A percentile compares a stretch with the other conserved stretches of the same genome.
These are phyloP conservation scores for Penicillium expansum DNA, from an alignment of 2,329 filamentous ascomycete species.

Conservation along the genomic window DNA sequence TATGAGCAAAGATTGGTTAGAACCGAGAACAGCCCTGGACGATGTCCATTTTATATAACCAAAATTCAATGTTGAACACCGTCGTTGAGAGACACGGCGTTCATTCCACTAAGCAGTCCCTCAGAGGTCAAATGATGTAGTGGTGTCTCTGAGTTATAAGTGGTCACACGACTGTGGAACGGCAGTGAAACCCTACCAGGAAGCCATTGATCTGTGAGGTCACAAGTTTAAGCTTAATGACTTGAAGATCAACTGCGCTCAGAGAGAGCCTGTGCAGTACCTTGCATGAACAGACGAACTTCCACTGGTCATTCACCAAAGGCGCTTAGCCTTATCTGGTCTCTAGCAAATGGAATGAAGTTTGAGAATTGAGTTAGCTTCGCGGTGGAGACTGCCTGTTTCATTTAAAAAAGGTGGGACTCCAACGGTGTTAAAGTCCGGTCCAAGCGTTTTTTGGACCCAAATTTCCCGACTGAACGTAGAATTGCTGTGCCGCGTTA, in stretches of 20 bases:
- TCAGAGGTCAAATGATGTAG: neutral
- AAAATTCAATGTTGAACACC: neutral
- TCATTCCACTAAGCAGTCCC: neutral
- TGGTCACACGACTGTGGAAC: neutral
- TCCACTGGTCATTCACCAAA: neutral
- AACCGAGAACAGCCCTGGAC: neutral
- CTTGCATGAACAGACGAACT: neutral
- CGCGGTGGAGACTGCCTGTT: slow-evolving; percentile 2
- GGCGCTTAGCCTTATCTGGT: neutral
- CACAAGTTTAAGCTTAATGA: neutral
- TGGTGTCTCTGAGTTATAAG: neutral
- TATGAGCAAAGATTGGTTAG: too few species aligned
- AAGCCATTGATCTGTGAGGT: neutral
- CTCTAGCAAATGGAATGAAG: neutral
- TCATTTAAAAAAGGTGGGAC: neutral
- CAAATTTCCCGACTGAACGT: neutral
- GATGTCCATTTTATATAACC: neutral
- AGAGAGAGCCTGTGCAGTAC: neutral
- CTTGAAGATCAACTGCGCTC: neutral
- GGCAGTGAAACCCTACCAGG: neutral
- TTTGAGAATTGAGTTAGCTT: neutral
- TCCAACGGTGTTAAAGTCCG: neutral
- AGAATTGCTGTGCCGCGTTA: neutral
- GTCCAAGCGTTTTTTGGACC: slow-evolving; percentile 3
- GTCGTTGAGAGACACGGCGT: neutral